A percentile compares a stretch with the other conserved stretches of the same genome.
These are phyloP conservation scores for Trichosporon asahii DNA, from an alignment of 1,284 basidiomycete species.

Conservation along the genomic window DNA sequence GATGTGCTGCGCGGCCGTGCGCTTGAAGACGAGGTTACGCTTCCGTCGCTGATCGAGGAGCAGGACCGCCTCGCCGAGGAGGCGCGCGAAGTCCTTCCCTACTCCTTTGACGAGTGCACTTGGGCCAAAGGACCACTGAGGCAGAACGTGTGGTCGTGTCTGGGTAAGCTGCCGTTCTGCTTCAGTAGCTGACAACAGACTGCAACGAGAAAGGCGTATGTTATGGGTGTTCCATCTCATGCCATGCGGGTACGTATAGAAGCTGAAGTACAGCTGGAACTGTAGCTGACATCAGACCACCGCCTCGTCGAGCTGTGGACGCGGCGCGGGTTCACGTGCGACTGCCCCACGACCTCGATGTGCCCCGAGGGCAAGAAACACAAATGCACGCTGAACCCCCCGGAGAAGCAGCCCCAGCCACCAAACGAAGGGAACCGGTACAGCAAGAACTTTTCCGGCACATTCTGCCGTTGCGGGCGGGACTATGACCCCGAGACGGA, in stretches of 20 bases:
- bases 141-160: slow-evolving; percentile 49
- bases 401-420: slow-evolving; percentile 33
- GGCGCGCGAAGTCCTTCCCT: slow-evolving; percentile 47
- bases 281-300: slow-evolving; percentile 37
- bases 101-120: slow-evolving; percentile 48
- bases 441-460: slow-evolving; percentile 41
- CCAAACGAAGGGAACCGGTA: slow-evolving; percentile 44
- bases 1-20: slow-evolving; percentile 28
- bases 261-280: too few species aligned
- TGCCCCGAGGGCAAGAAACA: slow-evolving; percentile 15
- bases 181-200: slow-evolving; percentile 25
- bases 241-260: slow-evolving; percentile 44
- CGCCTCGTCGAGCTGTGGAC: slow-evolving; percentile 50
- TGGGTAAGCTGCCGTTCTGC: slow-evolving; percentile 30
- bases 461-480: slow-evolving; percentile 50
- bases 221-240: slow-evolving; percentile 51
- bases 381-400: slow-evolving; percentile 38
- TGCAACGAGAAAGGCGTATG: slow-evolving; percentile 44
- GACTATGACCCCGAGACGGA: slow-evolving; percentile 50
- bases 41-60: slow-evolving; percentile 40
- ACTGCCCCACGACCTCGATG: slow-evolving; percentile 47
- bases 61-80: slow-evolving; percentile 43
- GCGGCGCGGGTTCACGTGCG: slow-evolving; percentile 46
- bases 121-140: slow-evolving; percentile 41
- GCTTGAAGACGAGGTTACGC: slow-evolving; percentile 38